A percentile compares a stretch with the other conserved stretches of the same genome.
Evolutionary conservation across 108 stramenopile genomes (phyloP).

Genomic region (Nitzschia inconspicua): DNA sequence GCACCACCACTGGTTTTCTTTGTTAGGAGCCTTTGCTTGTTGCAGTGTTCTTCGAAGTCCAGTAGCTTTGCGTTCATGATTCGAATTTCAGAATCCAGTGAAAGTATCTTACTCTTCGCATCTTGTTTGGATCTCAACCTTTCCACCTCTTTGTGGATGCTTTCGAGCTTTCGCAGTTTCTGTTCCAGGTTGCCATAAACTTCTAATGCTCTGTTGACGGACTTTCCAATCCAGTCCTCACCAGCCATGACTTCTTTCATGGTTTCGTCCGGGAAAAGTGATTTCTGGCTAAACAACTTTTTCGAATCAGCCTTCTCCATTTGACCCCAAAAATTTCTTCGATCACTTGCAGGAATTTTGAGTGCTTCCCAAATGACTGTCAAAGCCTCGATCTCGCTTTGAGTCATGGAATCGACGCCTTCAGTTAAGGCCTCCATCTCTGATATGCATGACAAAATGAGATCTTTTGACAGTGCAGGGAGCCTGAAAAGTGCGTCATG

Average conservation of each 20-base stretch:
- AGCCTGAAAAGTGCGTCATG: constrained; percentile 72
- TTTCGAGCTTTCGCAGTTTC: constrained; percentile 57
- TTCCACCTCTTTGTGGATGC: constrained; percentile 80
- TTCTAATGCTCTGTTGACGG: constrained; percentile 35
- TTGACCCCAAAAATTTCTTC: constrained; percentile 68
- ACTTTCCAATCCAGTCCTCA: constrained; percentile 66
- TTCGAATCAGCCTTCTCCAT: constrained; percentile 21
- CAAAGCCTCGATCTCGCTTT: constrained; percentile 82
- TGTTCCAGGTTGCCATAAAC: constrained; percentile 35
- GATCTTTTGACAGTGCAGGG: constrained; percentile 71
- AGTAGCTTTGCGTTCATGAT: constrained; percentile 64
- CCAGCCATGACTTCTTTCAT: neutral
- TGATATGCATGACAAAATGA: constrained; percentile 66
- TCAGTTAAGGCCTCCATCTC: constrained; percentile 67
- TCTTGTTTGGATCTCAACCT: constrained; percentile 67
- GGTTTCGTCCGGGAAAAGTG: constrained; percentile 6
- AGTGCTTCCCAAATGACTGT: constrained; percentile 87
- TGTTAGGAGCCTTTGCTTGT: constrained; percentile 64
- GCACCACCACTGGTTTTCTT: constrained; percentile 58
- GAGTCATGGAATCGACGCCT: constrained; percentile 72
- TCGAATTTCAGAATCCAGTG: constrained; percentile 74
- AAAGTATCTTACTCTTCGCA: constrained; percentile 74
- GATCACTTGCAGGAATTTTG: constrained; percentile 42
- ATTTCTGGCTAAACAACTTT: constrained; percentile 34
- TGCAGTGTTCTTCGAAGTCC: constrained; percentile 73